phyloP scores from a whole-genome alignment of 805 yeast species.

The Barnettozyma sp. region DNA sequence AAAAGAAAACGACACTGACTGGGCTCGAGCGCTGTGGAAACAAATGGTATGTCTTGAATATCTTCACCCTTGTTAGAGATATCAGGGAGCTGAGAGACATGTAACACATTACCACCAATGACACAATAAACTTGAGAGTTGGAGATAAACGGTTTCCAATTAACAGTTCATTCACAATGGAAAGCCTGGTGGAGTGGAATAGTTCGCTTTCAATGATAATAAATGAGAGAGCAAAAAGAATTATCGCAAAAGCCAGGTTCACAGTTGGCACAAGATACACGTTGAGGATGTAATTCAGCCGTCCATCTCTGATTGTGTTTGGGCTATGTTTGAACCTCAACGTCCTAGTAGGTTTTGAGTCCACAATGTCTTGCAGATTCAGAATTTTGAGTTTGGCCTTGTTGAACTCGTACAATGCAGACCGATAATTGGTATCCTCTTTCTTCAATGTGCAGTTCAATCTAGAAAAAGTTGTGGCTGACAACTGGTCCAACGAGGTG shows the following conservation, averaged over 20 bases:
- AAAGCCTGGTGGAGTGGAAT: conserved; percentile 59
- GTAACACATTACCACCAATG: conserved; percentile 43
- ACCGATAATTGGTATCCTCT: conserved; percentile 44
- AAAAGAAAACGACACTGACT: conserved; percentile 67
- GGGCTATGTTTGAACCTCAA: conserved; percentile 26
- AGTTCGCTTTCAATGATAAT: conserved; percentile 67
- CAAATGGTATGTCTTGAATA: conserved; percentile 72
- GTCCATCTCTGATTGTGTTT: conserved; percentile 32
- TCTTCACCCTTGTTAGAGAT: conserved; percentile 57
- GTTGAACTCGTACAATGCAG: conserved; percentile 53
- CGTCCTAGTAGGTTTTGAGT: conserved; percentile 31
- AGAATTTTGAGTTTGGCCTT: conserved; percentile 42
- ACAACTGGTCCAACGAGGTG: conserved; percentile 23
- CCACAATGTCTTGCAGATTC: conserved; percentile 50
- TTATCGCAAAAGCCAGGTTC: conserved; percentile 37
- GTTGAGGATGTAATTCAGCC: conserved; percentile 34
- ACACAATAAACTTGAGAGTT: conserved; percentile 31
- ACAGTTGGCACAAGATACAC: conserved; percentile 40
- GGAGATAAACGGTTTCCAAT: conserved; percentile 25
- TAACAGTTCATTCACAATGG: conserved; percentile 50
- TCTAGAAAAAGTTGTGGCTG: conserved; percentile 38
- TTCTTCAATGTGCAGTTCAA: conserved; percentile 46
- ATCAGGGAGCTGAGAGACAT: conserved; percentile 65
- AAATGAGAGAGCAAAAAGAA: conserved; percentile 40
- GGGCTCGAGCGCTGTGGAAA: conserved; percentile 68